Conservation (phyloP, 768 basidiomycete species). For the Rossbeevera mucosa region DNA sequence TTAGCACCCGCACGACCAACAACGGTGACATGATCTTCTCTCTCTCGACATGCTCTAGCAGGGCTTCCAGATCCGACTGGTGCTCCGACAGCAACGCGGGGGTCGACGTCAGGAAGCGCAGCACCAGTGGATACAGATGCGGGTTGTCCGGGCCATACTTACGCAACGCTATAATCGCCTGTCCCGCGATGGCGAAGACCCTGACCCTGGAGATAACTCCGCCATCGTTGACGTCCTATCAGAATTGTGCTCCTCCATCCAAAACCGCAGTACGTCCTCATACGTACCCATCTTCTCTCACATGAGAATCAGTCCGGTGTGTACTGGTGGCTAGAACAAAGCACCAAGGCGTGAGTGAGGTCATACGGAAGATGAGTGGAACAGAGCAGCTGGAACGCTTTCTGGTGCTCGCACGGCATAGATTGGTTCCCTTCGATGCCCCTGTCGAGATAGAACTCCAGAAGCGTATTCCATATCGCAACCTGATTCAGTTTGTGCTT, state of each 20-base stretch:
- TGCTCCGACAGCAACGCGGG: constrained; percentile 70
- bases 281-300: constrained; percentile 97
- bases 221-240: neutral
- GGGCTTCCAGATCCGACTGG: constrained; percentile 58
- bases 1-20: constrained; percentile 84
- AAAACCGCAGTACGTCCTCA: constrained; percentile 90
- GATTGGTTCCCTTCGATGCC: constrained; percentile 22
- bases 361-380: constrained; percentile 72
- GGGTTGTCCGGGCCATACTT: constrained; percentile 70
- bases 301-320: constrained; percentile 79
- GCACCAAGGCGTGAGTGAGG: constrained; percentile 85
- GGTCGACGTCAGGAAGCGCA: constrained; percentile 85
- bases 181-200: constrained; percentile 28
- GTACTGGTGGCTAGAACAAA: constrained; percentile 82
- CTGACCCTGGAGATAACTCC: constrained; percentile 21
- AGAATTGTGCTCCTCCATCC: constrained; percentile 66
- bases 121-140: constrained; percentile 79
- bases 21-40: constrained; percentile 83
- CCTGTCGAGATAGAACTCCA: constrained; percentile 83
- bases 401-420: constrained; percentile 32
- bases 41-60: constrained; percentile 76
- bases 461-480: constrained; percentile 91
- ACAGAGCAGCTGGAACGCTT: constrained; percentile 69
- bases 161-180: constrained; percentile 67
- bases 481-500: constrained; percentile 64